Evolutionary conservation across 2,329 filamentous ascomycete species (phyloP), one percentile per base, ranked within the genome.

Genomic region (Fusarium sarcochroum): DNA sequence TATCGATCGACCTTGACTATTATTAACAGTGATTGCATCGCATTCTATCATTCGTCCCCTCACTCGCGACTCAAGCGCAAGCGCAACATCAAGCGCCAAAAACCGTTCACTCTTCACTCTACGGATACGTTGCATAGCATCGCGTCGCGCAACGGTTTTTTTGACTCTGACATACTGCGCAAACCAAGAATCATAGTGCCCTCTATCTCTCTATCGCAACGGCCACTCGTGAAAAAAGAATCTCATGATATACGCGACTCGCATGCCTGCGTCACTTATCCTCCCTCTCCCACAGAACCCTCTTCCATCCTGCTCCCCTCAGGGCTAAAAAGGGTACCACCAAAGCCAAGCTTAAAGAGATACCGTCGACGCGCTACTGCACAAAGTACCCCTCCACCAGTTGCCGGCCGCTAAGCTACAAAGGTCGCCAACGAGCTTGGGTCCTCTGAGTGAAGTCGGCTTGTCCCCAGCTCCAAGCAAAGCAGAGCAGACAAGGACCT

Each of bases 321-420:
- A 47, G 66, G 44, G 44, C 66, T 69, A 69, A 70, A 63, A 52
- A 42, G 13, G 44, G 58, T 50, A 56, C 58, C 38, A 44, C 41
- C 41, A 44, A 34, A 40, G 37, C 62, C 52, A 53, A 70, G 62
- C 51, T 63, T 58, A 62, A 49, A 50, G 46, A 66, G 55, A 40
- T 70, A 70, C 67, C 40, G 13, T 35, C 48, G 17, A 52, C 67
- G 41, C 63, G 67, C 67, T 70, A 70, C 67, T 68, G 63, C 48
- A 53, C 17, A 37, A 65, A 45, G 67, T 70, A 68, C 58, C 67
- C 54, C 56, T 57, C 41, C 54, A 70, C 63, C 66, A 41, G 30
- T 56, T 60, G 48, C 17, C 42, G 21, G 53, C 69, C 57, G 48
- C 66, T 54, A 60, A 51, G 67, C 55, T 73, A 73, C 71, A 66